Evolutionary conservation across 2,329 filamentous ascomycete species (phyloP).

Genomic region (Madurella fahalii): DNA sequence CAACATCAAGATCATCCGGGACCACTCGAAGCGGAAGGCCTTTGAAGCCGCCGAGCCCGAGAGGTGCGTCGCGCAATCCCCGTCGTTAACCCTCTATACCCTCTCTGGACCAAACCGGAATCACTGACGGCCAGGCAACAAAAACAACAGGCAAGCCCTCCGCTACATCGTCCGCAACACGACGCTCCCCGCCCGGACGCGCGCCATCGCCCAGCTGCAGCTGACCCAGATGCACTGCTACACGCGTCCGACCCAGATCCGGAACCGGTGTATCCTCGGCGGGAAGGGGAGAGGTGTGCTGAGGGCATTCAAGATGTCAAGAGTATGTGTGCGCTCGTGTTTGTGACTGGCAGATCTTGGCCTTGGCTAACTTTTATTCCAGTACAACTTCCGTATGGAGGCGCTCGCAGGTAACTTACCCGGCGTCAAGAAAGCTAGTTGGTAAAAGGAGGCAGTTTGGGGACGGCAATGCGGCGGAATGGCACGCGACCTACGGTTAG

Average conservation of each 20-base stretch:
- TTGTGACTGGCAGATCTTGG: background rate
- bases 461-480: no score
- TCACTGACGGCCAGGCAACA: background rate
- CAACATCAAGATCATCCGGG: constrained; percentile 82
- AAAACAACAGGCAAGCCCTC: constrained; percentile 73
- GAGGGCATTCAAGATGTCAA: constrained; percentile 84
- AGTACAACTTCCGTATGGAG: constrained; percentile 93
- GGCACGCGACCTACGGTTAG: no score
- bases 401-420: constrained; percentile 81
- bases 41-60: constrained; percentile 84
- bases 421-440: constrained; percentile 93
- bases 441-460: constrained; percentile 54
- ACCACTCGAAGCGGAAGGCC: constrained; percentile 94
- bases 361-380: constrained; percentile 26
- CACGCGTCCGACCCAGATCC: constrained; percentile 87
- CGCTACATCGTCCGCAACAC: constrained; percentile 94
- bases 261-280: constrained; percentile 86
- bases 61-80: constrained; percentile 54
- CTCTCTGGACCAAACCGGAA: background rate
- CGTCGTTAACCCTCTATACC: background rate
- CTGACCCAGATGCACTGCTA: constrained; percentile 94
- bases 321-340: constrained; percentile 59
- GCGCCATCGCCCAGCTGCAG: constrained; percentile 89
- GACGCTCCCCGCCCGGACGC: constrained; percentile 71
- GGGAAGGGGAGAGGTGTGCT: constrained; percentile 90